Evolutionary conservation across 352 stramenopile genomes (phyloP), one percentile per base, ranked within the genome.

Genomic region (Blastocystis sp.): DNA sequence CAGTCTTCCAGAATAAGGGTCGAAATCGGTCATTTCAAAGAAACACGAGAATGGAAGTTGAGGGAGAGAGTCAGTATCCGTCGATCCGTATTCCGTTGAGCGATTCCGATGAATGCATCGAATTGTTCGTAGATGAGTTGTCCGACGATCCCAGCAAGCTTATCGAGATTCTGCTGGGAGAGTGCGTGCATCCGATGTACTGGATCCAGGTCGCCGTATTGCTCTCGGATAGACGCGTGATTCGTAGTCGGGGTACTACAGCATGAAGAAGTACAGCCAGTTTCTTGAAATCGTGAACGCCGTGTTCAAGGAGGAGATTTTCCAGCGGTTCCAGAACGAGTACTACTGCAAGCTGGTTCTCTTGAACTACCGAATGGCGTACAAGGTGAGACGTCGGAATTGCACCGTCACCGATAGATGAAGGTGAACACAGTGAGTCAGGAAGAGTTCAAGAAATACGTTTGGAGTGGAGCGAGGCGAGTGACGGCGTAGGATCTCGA

Each of bases 71-170:
- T 26, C 35, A 67, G 19, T 26, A 24, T n/a, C n/a, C 31, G 26
- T 85, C 74, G 31, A 85, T 85, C 55, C 55, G 60, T 29, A 85
- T 85, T 41, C 74, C 74, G 55, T 55, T 85, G 31, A 85, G 41
- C 31, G 74, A 62, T 59, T 85, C 74, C 16, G 74, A 85, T 37
- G 41, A 85, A 69, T 85, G 60, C 55, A 85, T 85, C 31, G 45
- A 85, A n/a, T 41, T 85, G 50, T 85, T 85, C 33, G 74, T 85
- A 10, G 74, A 85, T 69, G 74, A 85, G 61, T 29, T 85, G 55
- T 29, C 33, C 26, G 74, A 85, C 74, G 55, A 85, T 69, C 50
- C 74, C 21, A 63, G 29, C 33, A 63, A 62, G 55, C 55, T 85
- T 16, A 85, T 63, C 19, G 33, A 62, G 31, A 62, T 63, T 69